Evolutionary conservation across 2,329 filamentous ascomycete genomes (phyloP).

Genomic region (Pseudogymnoascus destructans): DNA sequence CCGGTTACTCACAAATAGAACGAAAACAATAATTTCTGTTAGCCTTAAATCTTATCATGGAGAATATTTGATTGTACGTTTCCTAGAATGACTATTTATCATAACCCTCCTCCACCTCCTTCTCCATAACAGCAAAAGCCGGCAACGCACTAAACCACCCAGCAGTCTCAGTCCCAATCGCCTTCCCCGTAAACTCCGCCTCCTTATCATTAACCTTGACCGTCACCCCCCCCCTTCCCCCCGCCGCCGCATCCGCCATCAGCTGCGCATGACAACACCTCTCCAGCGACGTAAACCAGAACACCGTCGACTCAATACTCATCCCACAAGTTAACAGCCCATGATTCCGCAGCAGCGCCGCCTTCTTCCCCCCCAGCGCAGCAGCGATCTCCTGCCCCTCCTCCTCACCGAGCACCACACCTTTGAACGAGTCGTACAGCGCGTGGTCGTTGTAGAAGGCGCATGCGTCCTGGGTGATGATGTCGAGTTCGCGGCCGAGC

Average conservation of each 20-base stretch:
- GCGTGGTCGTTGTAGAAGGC: conserved; percentile 35
- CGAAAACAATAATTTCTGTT: neutral
- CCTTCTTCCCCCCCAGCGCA: conserved; percentile 36
- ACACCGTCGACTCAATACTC: conserved; percentile 38
- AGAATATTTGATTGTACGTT: neutral
- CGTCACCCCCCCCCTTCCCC: conserved; percentile 47
- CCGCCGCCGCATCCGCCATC: conserved; percentile 45
- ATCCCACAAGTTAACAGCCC: conserved; percentile 39
- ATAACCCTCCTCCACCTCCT: conserved; percentile 29
- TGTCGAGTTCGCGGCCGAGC: conserved; percentile 45
- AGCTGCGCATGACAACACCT: conserved; percentile 36
- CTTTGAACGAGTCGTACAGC: conserved; percentile 34
- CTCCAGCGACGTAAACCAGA: conserved; percentile 41
- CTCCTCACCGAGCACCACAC: conserved; percentile 38
- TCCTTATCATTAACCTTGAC: conserved; percentile 57
- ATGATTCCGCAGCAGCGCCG: conserved; percentile 41
- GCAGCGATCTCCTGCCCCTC: conserved; percentile 37
- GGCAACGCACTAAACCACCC: conserved; percentile 63
- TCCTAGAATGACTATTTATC: neutral
- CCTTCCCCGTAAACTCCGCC: conserved; percentile 53
- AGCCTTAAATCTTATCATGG: neutral
- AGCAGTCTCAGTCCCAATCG: conserved; percentile 45
- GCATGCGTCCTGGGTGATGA: conserved; percentile 44
- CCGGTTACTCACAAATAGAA: neutral
- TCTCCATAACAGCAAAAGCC: conserved; percentile 55